Conservation (phyloP, 179 eudicot species). For the Pouteria campechiana region DNA sequence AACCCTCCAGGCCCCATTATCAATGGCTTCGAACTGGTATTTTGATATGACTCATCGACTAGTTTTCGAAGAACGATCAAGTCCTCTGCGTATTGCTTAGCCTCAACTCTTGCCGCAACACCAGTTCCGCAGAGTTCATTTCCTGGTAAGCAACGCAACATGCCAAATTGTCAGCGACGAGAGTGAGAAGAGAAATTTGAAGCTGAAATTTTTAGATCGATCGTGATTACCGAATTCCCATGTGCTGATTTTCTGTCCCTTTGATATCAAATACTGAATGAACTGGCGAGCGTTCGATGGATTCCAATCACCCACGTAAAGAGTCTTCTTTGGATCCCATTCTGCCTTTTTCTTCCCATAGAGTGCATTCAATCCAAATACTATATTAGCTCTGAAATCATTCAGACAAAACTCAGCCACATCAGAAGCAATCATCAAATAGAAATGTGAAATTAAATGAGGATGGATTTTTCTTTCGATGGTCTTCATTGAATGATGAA, state of each 20-base stretch:
- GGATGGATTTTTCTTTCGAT: too few relatives aligned
- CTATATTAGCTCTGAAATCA: conserved; percentile 29
- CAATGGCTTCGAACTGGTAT: conserved; percentile 16
- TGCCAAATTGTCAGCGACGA: neutral
- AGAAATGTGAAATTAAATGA: too few relatives aligned
- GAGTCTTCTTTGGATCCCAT: neutral
- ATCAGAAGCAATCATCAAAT: conserved; percentile 4
- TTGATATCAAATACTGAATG: conserved; percentile 31
- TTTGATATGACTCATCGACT: conserved; percentile 23
- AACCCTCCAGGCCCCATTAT: conserved; percentile 51
- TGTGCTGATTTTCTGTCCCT: conserved; percentile 50
- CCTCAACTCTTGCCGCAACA: conserved; percentile 27
- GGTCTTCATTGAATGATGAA: too few relatives aligned
- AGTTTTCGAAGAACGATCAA: conserved; percentile 20
- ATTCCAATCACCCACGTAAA: conserved; percentile 42
- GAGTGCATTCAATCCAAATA: conserved; percentile 48
- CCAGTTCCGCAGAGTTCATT: conserved; percentile 53
- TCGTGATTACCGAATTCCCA: conserved; percentile 36
- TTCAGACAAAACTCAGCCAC: too few relatives aligned
- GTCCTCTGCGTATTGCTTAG: conserved; percentile 45
- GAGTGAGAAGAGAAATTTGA: neutral
- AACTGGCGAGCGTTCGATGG: conserved; percentile 31
- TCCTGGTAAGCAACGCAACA: conserved; percentile 12
- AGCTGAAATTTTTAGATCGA: neutral
- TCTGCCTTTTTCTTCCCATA: conserved; percentile 20